Conservation (phyloP, 768 basidiomycete genomes). For the Mycena haematopus region DNA sequence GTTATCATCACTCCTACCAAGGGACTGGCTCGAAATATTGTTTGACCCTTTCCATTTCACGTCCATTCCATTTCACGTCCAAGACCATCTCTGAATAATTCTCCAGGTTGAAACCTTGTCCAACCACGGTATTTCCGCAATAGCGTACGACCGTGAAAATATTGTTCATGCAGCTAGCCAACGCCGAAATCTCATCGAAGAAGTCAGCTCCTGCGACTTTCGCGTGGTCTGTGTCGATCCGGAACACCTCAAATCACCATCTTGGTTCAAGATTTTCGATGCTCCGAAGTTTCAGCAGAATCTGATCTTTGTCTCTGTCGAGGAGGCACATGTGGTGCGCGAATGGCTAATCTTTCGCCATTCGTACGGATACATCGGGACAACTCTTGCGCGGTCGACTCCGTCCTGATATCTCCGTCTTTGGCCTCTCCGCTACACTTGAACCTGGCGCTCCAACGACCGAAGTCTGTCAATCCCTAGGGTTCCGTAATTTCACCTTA, state of each 20-base stretch:
- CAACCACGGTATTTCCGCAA: not conserved
- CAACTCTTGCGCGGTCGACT: not conserved
- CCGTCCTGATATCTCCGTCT: not conserved
- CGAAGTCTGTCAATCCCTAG: not conserved
- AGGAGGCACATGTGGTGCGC: not conserved
- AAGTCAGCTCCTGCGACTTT: not conserved
- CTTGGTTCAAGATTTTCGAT: not conserved
- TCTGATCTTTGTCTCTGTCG: not conserved
- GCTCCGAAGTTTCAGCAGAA: not conserved
- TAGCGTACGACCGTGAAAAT: not conserved
- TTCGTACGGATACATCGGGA: not conserved
- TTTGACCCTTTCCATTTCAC: not conserved
- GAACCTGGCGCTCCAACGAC: not conserved
- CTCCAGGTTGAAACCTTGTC: not conserved
- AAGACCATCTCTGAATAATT: not conserved
- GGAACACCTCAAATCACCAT: not conserved
- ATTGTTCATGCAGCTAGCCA: not conserved
- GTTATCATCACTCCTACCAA: not conserved
- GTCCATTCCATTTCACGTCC: too few species aligned
- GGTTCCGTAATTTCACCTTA: not conserved
- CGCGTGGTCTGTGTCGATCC: not conserved
- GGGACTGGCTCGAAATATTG: not conserved
- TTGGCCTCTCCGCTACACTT: not conserved
- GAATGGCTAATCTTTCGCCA: not conserved
- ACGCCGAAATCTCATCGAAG: not conserved